Evolutionary conservation across 768 basidiomycete species (phyloP), one percentile per base, ranked within the genome.

Genomic region (Phaffia australis): DNA sequence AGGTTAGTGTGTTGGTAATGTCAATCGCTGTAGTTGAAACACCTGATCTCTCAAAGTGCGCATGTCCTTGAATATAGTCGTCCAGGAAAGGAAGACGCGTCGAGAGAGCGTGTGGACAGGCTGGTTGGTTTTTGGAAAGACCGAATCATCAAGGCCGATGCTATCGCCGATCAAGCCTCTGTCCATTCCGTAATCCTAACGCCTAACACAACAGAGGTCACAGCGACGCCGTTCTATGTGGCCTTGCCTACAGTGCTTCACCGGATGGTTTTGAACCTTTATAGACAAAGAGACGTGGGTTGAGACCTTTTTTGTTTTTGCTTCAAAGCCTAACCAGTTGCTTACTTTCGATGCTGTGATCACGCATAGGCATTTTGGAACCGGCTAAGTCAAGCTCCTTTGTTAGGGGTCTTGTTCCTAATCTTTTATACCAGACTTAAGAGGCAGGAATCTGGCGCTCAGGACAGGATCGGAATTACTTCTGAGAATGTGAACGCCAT

Each of bases 191-290:
- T 29, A 6, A 4, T 8, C 47, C 25, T 49, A 11, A 19, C 32
- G 5, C 21, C 59, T 49, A 15, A 18, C 15, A 1, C 61, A 52
- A 1, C 32, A 0, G 74, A 73, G 27, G 72, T 72, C 60, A 48
- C 21, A 32, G 9, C 30, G 16, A 32, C 46, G 46, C 59, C 59
- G 3, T 23, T 60, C 46, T 35, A 71, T 29, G 72, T 77, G 42
- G 77, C 78, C 16, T 68, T 78, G 18, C 78, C 79, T 9, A 76
- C 79, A 19, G 73, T 80, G 5, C 69, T 78, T 27, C 75, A 76
- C 60, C 72, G 79, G 19, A 76, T 76, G 65, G 76, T 75, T 52
- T 73, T 74, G 56, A 79, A 78, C 69, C 71, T 78, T n/a, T 78
- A 75, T 74, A 67, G 78, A n/a, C 75, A 77, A 70, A 74, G 74